A percentile compares a stretch with the other conserved stretches of the same genome.
Conservation (phyloP, 495 filamentous ascomycete species). For the Penicillium desertorum region DNA sequence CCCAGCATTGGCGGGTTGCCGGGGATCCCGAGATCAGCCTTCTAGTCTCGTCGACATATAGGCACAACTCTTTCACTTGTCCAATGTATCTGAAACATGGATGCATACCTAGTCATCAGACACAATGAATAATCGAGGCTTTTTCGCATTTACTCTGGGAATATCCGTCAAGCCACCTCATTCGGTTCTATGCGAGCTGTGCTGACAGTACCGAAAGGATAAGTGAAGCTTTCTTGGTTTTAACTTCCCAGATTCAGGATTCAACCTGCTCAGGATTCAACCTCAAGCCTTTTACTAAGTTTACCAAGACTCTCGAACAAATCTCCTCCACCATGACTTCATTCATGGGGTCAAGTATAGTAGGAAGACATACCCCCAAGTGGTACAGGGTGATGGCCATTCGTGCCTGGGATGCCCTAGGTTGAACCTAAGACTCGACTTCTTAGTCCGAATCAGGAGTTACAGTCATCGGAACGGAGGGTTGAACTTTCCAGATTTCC, state of each 20-base stretch:
- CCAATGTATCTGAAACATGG: constrained; percentile 10
- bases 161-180: constrained; percentile 15
- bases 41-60: neutral
- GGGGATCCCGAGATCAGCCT: neutral
- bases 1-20: neutral
- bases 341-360: neutral
- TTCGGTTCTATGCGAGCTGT: constrained; percentile 4
- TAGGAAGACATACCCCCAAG: constrained; percentile 4
- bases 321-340: neutral
- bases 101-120: constrained; percentile 29
- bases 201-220: constrained; percentile 18
- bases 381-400: constrained; percentile 23
- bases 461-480: constrained; percentile 25
- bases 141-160: neutral
- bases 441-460: constrained; percentile 26
- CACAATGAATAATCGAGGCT: neutral
- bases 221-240: neutral
- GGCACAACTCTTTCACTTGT: constrained; percentile 5
- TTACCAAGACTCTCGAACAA: neutral
- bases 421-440: constrained; percentile 16
- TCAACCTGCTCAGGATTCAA: neutral
- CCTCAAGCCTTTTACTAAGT: neutral
- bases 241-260: neutral
- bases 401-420: constrained; percentile 9
- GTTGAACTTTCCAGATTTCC: neutral